These are phyloP conservation scores for Penicillium verrucosum DNA, from an alignment of 2,329 filamentous ascomycete species.

Conservation along the genomic window DNA sequence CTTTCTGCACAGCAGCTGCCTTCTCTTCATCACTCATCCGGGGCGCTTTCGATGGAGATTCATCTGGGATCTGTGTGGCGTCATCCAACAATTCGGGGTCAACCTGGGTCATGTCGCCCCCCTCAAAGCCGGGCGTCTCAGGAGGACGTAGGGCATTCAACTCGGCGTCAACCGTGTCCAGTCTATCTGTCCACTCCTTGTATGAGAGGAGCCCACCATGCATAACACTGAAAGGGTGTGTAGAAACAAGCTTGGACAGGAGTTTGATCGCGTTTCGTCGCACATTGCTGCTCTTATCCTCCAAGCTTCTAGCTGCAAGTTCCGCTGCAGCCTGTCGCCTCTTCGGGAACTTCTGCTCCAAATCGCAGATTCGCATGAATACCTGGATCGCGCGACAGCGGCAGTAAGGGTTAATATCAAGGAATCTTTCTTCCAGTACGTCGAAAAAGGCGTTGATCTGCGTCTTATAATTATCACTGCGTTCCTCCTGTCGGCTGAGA, in stretches of 20 bases:
- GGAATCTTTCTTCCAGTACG: conserved; percentile 89
- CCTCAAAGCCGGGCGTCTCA: conserved; percentile 68
- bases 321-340: conserved; percentile 83
- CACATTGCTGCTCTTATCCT: conserved; percentile 98
- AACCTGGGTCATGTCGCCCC: conserved; percentile 64
- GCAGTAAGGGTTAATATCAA: conserved; percentile 96
- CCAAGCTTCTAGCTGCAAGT: conserved; percentile 79
- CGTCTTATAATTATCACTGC: conserved; percentile 86
- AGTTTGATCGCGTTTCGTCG: conserved; percentile 92
- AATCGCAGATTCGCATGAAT: conserved; percentile 83
- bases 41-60: conserved; percentile 62
- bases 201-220: conserved; percentile 82
- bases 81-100: conserved; percentile 81
- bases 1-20: conserved; percentile 69
- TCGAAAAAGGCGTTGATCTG: conserved; percentile 98
- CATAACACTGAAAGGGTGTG: conserved; percentile 88
- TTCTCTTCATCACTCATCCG: conserved; percentile 78
- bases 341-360: conserved; percentile 96
- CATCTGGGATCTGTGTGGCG: conserved; percentile 70
- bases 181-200: conserved; percentile 78
- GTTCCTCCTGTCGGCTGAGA: conserved; percentile 85
- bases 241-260: conserved; percentile 81
- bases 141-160: conserved; percentile 75
- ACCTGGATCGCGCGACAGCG: conserved; percentile 89
- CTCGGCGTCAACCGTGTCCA: conserved; percentile 80